A percentile compares a stretch with the other conserved stretches of the same genome.
These are phyloP conservation scores for Ricinus communis DNA, from an alignment of 345 rosid species.

Conservation along the genomic window DNA sequence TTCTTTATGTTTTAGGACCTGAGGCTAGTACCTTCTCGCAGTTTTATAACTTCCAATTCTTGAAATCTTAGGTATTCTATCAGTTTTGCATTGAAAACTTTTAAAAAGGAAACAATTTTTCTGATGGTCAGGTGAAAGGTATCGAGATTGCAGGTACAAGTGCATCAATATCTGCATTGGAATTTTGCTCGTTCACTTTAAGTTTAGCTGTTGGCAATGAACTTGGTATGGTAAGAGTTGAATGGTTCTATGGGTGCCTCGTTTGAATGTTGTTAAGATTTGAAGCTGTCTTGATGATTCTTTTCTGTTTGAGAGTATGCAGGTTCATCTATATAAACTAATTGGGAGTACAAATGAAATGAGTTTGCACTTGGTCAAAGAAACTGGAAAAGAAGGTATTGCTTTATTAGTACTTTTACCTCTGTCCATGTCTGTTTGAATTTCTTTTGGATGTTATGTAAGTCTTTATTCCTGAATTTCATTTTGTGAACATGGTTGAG, in stretches of 20 bases:
- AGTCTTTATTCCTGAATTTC: background rate
- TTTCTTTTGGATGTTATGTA: background rate
- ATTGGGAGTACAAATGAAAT: conserved; percentile 41
- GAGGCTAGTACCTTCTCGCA: conserved; percentile 25
- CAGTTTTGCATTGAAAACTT: conserved; percentile 15
- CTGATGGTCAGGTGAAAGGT: conserved; percentile 21
- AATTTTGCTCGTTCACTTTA: conserved; percentile 23
- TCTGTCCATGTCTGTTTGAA: too few species aligned
- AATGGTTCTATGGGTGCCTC: conserved; percentile 18
- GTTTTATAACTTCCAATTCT: conserved; percentile 23
- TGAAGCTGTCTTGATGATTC: conserved; percentile 25
- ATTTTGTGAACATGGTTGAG: background rate
- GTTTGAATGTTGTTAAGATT: conserved; percentile 7
- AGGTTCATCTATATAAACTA: conserved; percentile 66
- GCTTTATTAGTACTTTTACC: background rate
- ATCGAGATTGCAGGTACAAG: conserved; percentile 6
- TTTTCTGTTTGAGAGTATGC: conserved; percentile 27
- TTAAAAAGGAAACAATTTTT: conserved; percentile 7
- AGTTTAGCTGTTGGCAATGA: conserved; percentile 36
- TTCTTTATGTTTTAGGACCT: conserved; percentile 20
- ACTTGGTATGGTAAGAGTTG: conserved; percentile 36
- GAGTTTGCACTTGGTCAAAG: conserved; percentile 57
- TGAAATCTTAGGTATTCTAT: background rate
- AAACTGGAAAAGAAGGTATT: conserved; percentile 63
- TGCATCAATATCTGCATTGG: conserved; percentile 28